A percentile compares a stretch with the other conserved stretches of the same genome.
Evolutionary conservation across 148 eudicot species (phyloP).

Genomic region (Cornus florida): DNA sequence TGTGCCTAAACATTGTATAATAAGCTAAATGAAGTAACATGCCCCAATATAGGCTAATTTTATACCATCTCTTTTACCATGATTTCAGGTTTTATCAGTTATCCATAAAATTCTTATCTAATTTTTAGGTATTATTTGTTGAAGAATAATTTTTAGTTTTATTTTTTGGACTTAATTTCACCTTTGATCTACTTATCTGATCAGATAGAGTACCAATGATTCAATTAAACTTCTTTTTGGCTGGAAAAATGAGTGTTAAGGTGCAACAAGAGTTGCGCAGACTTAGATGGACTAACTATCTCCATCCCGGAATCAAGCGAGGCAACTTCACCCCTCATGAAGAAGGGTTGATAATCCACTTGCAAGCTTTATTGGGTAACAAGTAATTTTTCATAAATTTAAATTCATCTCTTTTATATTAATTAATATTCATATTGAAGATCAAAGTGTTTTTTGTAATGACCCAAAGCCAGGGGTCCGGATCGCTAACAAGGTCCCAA

Average conservation of each 20-base stretch:
- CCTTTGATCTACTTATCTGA: not conserved
- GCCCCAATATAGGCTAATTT: no score
- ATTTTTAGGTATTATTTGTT: not conserved
- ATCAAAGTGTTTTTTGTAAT: no score
- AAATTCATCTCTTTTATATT: not conserved
- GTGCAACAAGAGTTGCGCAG: conserved; percentile 76
- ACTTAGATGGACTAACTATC: conserved; percentile 72
- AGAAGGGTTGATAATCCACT: conserved; percentile 75
- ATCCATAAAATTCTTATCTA: not conserved
- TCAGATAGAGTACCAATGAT: not conserved
- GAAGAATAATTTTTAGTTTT: not conserved
- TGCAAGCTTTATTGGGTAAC: conserved; percentile 75
- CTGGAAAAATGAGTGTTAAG: conserved; percentile 48
- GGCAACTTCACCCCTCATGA: conserved; percentile 76
- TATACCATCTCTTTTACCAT: not conserved
- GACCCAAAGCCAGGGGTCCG: no score
- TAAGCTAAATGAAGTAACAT: no score
- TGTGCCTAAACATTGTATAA: no score
- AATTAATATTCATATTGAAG: no score
- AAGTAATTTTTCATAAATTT: conserved; percentile 37
- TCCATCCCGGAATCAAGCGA: conserved; percentile 70
- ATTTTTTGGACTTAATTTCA: no score
- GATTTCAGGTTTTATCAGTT: not conserved
- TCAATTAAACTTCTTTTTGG: not conserved
- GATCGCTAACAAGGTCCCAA: no score